phyloP scores from a whole-genome alignment of 345 rosid species.

The Microthlaspi erraticum region DNA sequence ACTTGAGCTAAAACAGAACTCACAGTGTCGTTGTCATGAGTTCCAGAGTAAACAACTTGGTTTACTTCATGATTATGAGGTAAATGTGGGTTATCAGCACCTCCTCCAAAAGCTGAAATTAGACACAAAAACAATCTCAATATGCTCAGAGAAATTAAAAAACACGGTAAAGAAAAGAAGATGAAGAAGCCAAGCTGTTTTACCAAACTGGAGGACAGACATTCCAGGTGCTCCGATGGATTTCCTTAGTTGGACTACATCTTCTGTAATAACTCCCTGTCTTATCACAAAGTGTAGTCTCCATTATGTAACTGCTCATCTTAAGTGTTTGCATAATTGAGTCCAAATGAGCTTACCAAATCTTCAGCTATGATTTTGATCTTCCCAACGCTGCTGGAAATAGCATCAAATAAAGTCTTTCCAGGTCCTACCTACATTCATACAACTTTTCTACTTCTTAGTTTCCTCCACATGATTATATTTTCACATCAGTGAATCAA shows the following conservation, averaged over 20 bases:
- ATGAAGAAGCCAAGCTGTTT: slow-evolving; percentile 10
- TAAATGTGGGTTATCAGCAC: slow-evolving; percentile 84
- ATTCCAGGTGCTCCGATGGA: slow-evolving; percentile 97
- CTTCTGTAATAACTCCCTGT: slow-evolving; percentile 96
- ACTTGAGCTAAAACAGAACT: slow-evolving; percentile 9
- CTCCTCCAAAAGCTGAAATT: slow-evolving; percentile 77
- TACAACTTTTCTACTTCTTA: slow-evolving; percentile 39
- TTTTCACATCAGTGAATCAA: slow-evolving; percentile 24
- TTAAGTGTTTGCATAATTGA: background rate
- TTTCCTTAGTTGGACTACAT: slow-evolving; percentile 84
- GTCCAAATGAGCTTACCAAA: slow-evolving; percentile 62
- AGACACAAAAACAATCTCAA: background rate
- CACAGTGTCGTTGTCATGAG: slow-evolving; percentile 97
- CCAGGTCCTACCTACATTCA: slow-evolving; percentile 93
- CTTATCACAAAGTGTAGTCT: slow-evolving; percentile 10
- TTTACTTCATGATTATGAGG: slow-evolving; percentile 90
- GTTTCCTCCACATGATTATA: slow-evolving; percentile 28
- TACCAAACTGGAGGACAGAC: slow-evolving; percentile 99
- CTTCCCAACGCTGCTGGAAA: slow-evolving; percentile 68
- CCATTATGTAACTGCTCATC: slow-evolving; percentile 13
- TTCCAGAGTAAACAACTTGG: slow-evolving; percentile 97
- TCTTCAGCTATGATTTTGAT: slow-evolving; percentile 90
- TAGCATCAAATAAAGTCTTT: slow-evolving; percentile 82
- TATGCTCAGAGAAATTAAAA: background rate
- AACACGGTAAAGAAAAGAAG: background rate